phyloP scores from a whole-genome alignment of 2,329 filamentous ascomycete genomes.

The Cladobotryum protrusum region DNA sequence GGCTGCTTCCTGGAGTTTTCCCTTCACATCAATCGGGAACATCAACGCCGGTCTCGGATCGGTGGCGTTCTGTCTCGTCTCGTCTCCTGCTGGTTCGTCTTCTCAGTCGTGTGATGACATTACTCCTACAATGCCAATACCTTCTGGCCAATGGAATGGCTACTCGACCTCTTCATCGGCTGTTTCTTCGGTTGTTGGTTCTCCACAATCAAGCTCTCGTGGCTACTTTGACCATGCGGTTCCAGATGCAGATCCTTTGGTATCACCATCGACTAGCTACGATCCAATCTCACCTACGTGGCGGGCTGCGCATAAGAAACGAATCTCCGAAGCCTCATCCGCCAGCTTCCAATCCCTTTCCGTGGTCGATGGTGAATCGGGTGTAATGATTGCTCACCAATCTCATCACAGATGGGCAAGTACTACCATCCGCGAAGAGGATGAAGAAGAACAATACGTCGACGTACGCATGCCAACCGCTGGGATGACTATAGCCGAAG shows the following conservation, averaged over 20 bases:
- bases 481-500: conserved; percentile 20
- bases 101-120: conserved; percentile 43
- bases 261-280: conserved; percentile 73
- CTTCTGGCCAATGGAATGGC: conserved; percentile 48
- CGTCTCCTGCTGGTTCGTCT: conserved; percentile 33
- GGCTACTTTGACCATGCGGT: conserved; percentile 70
- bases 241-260: conserved; percentile 58
- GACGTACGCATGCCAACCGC: not conserved
- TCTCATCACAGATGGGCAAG: conserved; percentile 20
- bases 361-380: conserved; percentile 27
- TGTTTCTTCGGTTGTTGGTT: conserved; percentile 74
- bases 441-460: conserved; percentile 26
- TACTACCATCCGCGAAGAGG: conserved; percentile 32
- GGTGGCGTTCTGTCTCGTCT: conserved; percentile 33
- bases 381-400: conserved; percentile 18
- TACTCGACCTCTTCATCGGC: conserved; percentile 47
- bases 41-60: conserved; percentile 35
- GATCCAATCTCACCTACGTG: conserved; percentile 60
- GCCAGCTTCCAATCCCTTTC: conserved; percentile 40
- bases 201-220: conserved; percentile 68
- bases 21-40: conserved; percentile 37
- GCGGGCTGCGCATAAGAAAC: conserved; percentile 46
- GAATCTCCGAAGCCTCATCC: conserved; percentile 49
- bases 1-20: conserved; percentile 55
- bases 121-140: conserved; percentile 40